Base-by-base conservation (phyloP, 1,284 basidiomycete species). In the Puccinia triticina region DNA sequence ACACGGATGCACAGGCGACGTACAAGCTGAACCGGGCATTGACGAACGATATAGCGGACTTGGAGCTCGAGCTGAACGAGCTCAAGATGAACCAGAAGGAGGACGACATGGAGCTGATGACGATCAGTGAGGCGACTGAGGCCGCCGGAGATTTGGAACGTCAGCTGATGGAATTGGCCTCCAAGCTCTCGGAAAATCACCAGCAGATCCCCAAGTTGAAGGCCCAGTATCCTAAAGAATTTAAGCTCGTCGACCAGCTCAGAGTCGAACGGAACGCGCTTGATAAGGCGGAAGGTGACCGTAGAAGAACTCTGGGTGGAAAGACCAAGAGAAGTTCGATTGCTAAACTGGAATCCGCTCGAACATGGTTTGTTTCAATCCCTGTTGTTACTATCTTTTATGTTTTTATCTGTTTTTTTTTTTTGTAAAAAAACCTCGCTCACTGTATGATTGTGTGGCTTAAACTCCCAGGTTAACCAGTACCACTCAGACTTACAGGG, bases 21-120 rank as follows among this genome's bases (percentile, higher is more conserved):
- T 73, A 32, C 50, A 80, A 69, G n/a, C 55, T 71, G 48, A 50
- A 29, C 57, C 78, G 78, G 12, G 53, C 50, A 12, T 37, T 80
- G 67, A 80, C 67, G 53, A 73, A 80, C 32, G 78, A 80, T 14
- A 72, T 80, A 43, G 78, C 78, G 12, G 78, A 80, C 59, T 37
- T 80, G 16, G 78, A 80, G 43, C 57, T 80, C n/a, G 78, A 80
- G 72, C 43, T 80, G 23, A 80, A 80, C 40, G 78, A 80, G 48
- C 43, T 80, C n/a, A 80, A 80, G 67, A 55, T 73, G n/a, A 73
- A 73, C 59, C 78, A 80, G 72, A 80, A 69, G 32, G 77, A 71
- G 53, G 78, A 80, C 29, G 78, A 73, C 46, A 16, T 69, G n/a
- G 78, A 80, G 40, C 69, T 59, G 21, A 80, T 80, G 78, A 80